Percentiles rank a stretch among this genome's conserved stretches.
phyloP scores from a whole-genome alignment of 2,329 filamentous ascomycete genomes.

The Fusarium clavum region DNA sequence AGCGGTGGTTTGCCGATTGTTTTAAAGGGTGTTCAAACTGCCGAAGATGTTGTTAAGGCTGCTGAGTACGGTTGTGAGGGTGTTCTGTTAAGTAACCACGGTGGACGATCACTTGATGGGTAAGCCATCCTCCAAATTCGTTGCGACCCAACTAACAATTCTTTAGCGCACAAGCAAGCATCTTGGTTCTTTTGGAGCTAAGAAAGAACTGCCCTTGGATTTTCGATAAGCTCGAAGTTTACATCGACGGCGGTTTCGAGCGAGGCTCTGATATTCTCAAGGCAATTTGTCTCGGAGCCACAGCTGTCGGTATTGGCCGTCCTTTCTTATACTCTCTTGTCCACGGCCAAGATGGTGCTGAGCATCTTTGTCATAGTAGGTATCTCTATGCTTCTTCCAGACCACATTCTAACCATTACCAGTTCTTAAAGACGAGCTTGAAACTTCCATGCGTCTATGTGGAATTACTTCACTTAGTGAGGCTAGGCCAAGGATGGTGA shows the following conservation, averaged over 20 bases:
- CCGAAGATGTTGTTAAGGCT: constrained; percentile 64
- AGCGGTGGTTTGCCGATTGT: constrained; percentile 61
- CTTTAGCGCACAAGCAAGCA: constrained; percentile 54
- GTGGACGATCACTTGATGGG: constrained; percentile 67
- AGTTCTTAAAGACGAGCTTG: constrained; percentile 49
- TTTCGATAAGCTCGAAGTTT: constrained; percentile 62
- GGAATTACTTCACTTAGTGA: constrained; percentile 47
- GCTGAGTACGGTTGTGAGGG: constrained; percentile 62
- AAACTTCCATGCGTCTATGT: constrained; percentile 48
- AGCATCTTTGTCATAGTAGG: constrained; percentile 66
- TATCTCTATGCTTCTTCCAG: not conserved
- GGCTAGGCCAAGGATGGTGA: constrained; percentile 44
- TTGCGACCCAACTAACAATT: not conserved
- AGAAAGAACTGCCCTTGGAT: constrained; percentile 60
- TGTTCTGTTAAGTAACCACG: constrained; percentile 68
- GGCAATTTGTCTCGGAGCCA: constrained; percentile 64
- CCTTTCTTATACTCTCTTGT: constrained; percentile 64
- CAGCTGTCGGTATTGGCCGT: constrained; percentile 64
- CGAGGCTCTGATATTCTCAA: constrained; percentile 67
- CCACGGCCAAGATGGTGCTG: constrained; percentile 65
- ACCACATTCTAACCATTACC: rapidly evolving
- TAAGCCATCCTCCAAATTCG: not conserved
- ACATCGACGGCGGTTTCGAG: constrained; percentile 65
- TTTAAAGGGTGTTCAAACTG: constrained; percentile 67
- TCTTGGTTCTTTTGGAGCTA: constrained; percentile 64